These are phyloP conservation scores for Pestalotiopsis sp. DNA, from an alignment of 2,329 filamentous ascomycete species.

Conservation along the genomic window DNA sequence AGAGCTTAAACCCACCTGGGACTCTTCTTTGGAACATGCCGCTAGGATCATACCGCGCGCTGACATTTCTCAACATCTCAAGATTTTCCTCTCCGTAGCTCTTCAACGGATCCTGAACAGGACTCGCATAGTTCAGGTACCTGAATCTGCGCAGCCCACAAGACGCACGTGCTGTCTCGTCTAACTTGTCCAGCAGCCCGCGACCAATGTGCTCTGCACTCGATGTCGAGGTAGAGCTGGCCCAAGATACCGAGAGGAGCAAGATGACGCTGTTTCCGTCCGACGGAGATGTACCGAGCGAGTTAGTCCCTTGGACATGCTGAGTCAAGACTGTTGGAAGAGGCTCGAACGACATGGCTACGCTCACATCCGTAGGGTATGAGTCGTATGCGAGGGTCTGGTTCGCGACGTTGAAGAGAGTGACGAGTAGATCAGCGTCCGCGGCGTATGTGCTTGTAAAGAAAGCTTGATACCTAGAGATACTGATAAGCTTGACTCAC, in stretches of 20 bases:
- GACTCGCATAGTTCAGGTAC: slow-evolving; percentile 24
- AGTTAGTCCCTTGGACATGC: slow-evolving; percentile 10
- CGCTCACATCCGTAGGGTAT: slow-evolving; percentile 7
- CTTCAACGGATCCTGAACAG: slow-evolving; percentile 19
- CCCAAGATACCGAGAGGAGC: slow-evolving; percentile 13
- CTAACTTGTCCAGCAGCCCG: not conserved
- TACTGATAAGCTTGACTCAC: not conserved
- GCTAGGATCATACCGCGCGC: slow-evolving; percentile 27
- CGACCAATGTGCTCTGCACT: not conserved
- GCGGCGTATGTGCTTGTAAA: slow-evolving; percentile 7
- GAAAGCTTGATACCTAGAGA: not conserved
- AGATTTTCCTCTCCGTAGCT: slow-evolving; percentile 22
- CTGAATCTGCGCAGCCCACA: not conserved
- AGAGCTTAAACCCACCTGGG: slow-evolving; percentile 24
- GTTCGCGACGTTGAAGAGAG: not conserved
- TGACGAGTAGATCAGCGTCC: not conserved
- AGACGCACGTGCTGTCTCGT: not conserved
- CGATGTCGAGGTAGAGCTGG: not conserved
- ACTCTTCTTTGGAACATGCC: slow-evolving; percentile 28
- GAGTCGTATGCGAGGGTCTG: not conserved
- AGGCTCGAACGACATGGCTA: slow-evolving; percentile 18
- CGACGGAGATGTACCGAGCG: slow-evolving; percentile 7
- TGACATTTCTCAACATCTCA: slow-evolving; percentile 19
- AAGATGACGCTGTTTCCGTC: slow-evolving; percentile 17
- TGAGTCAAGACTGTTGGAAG: slow-evolving; percentile 14